A percentile compares a stretch with the other conserved stretches of the same genome.
Evolutionary conservation across 1,139 yeast species (phyloP).

Genomic region (Blastobotrys petasosporus): DNA sequence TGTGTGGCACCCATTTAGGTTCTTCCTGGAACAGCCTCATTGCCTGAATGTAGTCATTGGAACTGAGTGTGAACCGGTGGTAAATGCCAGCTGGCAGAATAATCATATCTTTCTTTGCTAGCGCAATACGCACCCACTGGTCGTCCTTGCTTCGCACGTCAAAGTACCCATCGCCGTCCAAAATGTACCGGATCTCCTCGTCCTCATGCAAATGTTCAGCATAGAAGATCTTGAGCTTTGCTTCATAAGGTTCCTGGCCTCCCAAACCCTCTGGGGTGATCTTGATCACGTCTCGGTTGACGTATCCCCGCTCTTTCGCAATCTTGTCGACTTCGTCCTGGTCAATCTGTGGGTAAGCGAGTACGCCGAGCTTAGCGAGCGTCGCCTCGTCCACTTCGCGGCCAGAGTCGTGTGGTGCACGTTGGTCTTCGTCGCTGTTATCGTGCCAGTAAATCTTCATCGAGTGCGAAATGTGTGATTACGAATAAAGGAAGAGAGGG

Average conservation of each 20-base stretch:
- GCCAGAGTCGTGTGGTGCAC: conserved; percentile 69
- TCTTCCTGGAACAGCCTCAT: conserved; percentile 85
- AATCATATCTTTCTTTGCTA: conserved; percentile 57
- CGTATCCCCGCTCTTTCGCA: conserved; percentile 66
- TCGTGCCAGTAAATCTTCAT: conserved; percentile 71
- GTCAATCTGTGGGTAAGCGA: conserved; percentile 51
- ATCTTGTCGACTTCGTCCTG: conserved; percentile 56
- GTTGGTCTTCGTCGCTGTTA: conserved; percentile 46
- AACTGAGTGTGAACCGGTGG: conserved; percentile 79
- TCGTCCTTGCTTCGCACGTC: conserved; percentile 70
- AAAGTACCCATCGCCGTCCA: conserved; percentile 89
- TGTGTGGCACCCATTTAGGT: conserved; percentile 92
- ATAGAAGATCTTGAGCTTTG: conserved; percentile 66
- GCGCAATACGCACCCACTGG: conserved; percentile 69
- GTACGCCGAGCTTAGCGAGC: conserved; percentile 60
- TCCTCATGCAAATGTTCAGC: conserved; percentile 93
- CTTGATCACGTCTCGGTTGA: conserved; percentile 68
- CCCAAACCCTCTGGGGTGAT: conserved; percentile 60
- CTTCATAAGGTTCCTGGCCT: conserved; percentile 56
- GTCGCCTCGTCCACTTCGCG: conserved; percentile 43
- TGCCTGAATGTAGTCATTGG: conserved; percentile 61
- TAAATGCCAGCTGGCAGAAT: conserved; percentile 81
- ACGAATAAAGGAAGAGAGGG: no score
- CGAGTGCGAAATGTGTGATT: background rate
- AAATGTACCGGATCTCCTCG: conserved; percentile 87